phyloP scores from a whole-genome alignment of 352 stramenopile species.

The Thraustochytrium striatum region DNA sequence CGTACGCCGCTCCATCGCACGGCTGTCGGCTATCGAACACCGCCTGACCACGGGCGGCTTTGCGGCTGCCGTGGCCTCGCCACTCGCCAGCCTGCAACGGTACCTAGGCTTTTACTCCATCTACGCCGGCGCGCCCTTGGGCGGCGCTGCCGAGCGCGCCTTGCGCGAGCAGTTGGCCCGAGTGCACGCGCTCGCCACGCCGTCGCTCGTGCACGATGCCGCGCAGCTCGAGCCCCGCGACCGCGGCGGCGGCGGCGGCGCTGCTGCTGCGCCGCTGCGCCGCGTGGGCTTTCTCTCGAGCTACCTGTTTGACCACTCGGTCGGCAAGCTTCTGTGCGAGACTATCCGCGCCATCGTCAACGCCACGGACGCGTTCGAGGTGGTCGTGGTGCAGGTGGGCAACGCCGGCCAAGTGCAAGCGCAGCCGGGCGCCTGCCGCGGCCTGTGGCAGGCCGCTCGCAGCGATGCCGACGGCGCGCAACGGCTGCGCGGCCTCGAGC shows the following conservation, averaged over 20 bases:
- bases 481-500: no score
- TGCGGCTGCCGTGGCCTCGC: neutral
- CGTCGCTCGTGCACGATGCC: conserved; percentile 50
- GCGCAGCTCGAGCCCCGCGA: neutral
- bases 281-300: conserved; percentile 56
- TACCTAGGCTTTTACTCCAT: conserved; percentile 20
- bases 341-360: conserved; percentile 49
- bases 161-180: conserved; percentile 42
- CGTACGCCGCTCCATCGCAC: neutral
- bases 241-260: neutral
- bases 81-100: neutral
- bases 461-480: neutral
- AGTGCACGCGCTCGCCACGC: conserved; percentile 46
- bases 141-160: neutral
- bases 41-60: neutral
- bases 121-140: neutral
- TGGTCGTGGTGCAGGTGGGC: neutral
- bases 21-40: neutral
- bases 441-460: neutral
- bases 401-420: neutral
- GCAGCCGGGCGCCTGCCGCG: conserved; percentile 33
- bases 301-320: conserved; percentile 56
- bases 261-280: conserved; percentile 23
- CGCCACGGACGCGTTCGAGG: neutral
- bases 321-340: conserved; percentile 55